phyloP scores from a whole-genome alignment of 2,329 filamentous ascomycete genomes.

The Stachybotrys echinatus region DNA sequence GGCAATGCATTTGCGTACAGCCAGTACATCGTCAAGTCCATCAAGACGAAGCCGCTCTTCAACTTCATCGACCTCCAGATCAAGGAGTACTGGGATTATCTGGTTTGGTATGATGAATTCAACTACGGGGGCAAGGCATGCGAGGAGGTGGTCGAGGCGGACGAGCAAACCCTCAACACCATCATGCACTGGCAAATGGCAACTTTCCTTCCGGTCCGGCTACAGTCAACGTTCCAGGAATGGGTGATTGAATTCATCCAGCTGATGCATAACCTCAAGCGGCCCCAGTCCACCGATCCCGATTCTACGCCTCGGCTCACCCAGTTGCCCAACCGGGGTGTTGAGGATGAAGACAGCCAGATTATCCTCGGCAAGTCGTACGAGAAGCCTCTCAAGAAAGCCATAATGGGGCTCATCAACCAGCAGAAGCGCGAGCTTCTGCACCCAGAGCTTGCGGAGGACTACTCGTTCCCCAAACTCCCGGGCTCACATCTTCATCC shows the following conservation, averaged over 20 bases:
- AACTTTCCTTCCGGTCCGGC: slow-evolving; percentile 73
- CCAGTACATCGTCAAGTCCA: slow-evolving; percentile 96
- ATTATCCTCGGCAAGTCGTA: slow-evolving; percentile 76
- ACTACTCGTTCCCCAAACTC: slow-evolving; percentile 80
- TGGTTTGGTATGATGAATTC: slow-evolving; percentile 98
- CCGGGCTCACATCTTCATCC: slow-evolving; percentile 58
- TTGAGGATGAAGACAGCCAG: slow-evolving; percentile 54
- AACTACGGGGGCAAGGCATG: slow-evolving; percentile 97
- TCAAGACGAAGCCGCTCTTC: slow-evolving; percentile 91
- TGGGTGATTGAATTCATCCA: slow-evolving; percentile 95
- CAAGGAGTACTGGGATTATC: slow-evolving; percentile 98
- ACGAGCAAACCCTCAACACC: slow-evolving; percentile 75
- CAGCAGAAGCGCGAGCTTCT: slow-evolving; percentile 85
- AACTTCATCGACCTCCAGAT: slow-evolving; percentile 97
- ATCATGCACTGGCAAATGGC: slow-evolving; percentile 99
- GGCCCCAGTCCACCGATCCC: slow-evolving; percentile 48
- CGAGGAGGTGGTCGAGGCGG: slow-evolving; percentile 67
- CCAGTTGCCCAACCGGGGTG: slow-evolving; percentile 54
- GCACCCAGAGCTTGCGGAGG: slow-evolving; percentile 79
- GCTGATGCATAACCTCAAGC: slow-evolving; percentile 85
- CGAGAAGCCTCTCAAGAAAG: slow-evolving; percentile 84
- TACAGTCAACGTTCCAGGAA: slow-evolving; percentile 82
- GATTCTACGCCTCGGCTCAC: slow-evolving; percentile 51
- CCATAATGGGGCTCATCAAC: slow-evolving; percentile 74
- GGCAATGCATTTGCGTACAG: slow-evolving; percentile 96